phyloP scores from a whole-genome alignment of 2,329 filamentous ascomycete species.

The Trichothecium sympodiale region DNA sequence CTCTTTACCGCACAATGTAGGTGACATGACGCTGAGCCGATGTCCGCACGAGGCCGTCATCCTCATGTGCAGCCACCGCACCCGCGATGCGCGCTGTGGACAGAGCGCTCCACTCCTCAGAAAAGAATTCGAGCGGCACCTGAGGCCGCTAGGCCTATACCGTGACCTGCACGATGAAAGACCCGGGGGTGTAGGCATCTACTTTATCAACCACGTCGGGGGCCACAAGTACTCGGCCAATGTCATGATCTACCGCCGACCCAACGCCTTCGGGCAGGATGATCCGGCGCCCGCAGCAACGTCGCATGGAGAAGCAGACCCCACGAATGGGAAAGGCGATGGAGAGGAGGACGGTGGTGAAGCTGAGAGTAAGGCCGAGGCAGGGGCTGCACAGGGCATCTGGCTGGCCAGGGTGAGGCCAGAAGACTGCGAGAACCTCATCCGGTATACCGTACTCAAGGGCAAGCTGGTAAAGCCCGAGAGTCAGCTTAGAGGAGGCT shows the following conservation, averaged over 20 bases:
- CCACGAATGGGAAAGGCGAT: slow-evolving; percentile 11
- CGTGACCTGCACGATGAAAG: slow-evolving; percentile 81
- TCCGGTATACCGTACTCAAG: slow-evolving; percentile 80
- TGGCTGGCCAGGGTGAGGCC: slow-evolving; percentile 80
- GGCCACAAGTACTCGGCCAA: slow-evolving; percentile 97
- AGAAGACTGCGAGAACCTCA: slow-evolving; percentile 86
- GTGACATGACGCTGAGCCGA: slow-evolving; percentile 25
- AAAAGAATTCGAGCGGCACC: slow-evolving; percentile 79
- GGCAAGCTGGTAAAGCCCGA: slow-evolving; percentile 91
- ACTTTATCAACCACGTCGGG: slow-evolving; percentile 93
- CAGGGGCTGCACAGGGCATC: slow-evolving; percentile 74
- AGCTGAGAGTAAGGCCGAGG: slow-evolving; percentile 11
- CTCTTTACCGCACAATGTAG: slow-evolving; percentile 12
- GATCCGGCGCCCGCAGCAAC: slow-evolving; percentile 19
- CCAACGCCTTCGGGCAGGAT: slow-evolving; percentile 45
- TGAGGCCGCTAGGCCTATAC: slow-evolving; percentile 73
- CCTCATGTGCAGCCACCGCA: slow-evolving; percentile 86
- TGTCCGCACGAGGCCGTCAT: slow-evolving; percentile 81
- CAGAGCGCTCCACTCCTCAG: slow-evolving; percentile 85
- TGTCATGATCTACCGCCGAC: slow-evolving; percentile 75
- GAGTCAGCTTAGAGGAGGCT: slow-evolving; percentile 76
- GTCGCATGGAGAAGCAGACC: slow-evolving; percentile 1
- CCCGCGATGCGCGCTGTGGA: slow-evolving; percentile 88
- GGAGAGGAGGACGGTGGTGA: slow-evolving; percentile 14
- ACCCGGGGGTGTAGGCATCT: slow-evolving; percentile 86